A percentile compares a stretch with the other conserved stretches of the same genome.
Evolutionary conservation across 2,329 filamentous ascomycete genomes (phyloP).

Genomic region (Fusarium brachygibbosum): DNA sequence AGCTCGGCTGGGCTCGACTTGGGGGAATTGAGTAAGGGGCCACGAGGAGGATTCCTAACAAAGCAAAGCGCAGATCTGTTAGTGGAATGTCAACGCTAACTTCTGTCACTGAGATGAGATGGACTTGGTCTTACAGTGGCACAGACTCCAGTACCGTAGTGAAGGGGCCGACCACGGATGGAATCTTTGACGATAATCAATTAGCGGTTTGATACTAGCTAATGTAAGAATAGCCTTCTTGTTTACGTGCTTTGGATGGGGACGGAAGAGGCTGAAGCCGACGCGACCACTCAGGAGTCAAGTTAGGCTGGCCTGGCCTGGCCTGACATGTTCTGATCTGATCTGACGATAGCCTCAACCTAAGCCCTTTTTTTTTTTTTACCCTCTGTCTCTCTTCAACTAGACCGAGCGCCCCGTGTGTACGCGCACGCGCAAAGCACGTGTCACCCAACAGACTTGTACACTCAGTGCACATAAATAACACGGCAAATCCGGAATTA

Average conservation of each 20-base stretch:
- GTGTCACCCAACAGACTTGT: slow-evolving; percentile 18
- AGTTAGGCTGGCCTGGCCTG: background rate
- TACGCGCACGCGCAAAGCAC: slow-evolving; percentile 12
- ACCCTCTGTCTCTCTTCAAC: slow-evolving; percentile 5
- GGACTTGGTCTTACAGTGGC: slow-evolving; percentile 2
- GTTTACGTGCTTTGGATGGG: background rate
- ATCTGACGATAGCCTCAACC: slow-evolving; percentile 37
- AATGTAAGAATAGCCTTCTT: background rate
- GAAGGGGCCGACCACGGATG: background rate
- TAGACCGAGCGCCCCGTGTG: background rate
- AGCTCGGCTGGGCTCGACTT: too few relatives aligned
- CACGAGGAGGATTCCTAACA: slow-evolving; percentile 39
- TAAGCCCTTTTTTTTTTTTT: background rate
- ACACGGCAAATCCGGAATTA: slow-evolving; percentile 31
- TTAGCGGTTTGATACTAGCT: background rate
- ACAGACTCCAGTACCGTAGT: slow-evolving; percentile 12
- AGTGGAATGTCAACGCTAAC: slow-evolving; percentile 16
- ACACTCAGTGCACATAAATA: background rate
- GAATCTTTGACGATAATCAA: too few relatives aligned
- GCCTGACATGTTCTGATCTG: slow-evolving; percentile 9
- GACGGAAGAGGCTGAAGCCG: slow-evolving; percentile 2
- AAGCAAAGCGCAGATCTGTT: slow-evolving; percentile 37
- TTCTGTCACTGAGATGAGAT: slow-evolving; percentile 12
- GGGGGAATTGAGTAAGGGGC: slow-evolving; percentile 18
- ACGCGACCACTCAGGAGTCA: background rate